A percentile compares a stretch with the other conserved stretches of the same genome.
phyloP scores from a whole-genome alignment of 1,139 yeast species.

The Kodamaea arcana region DNA sequence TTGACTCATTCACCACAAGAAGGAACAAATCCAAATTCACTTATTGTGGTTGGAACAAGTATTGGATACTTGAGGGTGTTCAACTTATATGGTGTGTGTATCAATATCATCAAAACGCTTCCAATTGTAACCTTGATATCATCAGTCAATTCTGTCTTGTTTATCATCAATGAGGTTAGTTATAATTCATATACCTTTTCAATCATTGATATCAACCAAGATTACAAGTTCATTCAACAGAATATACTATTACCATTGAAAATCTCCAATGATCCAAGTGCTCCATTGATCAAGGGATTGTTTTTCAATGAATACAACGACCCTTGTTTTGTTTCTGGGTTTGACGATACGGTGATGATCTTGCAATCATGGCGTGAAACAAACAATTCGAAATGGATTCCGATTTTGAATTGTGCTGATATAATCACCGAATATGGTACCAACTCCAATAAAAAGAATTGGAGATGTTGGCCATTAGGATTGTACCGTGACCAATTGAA shows the following conservation, averaged over 20 bases:
- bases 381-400: constrained; percentile 81
- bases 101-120: constrained; percentile 34
- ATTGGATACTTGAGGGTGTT: constrained; percentile 40
- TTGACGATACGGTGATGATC: constrained; percentile 64
- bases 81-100: constrained; percentile 39
- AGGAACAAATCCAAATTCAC: constrained; percentile 14
- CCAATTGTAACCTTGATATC: constrained; percentile 40
- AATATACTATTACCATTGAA: constrained; percentile 37
- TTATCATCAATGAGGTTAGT: constrained; percentile 31
- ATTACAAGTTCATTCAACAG: constrained; percentile 39
- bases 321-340: constrained; percentile 77
- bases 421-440: constrained; percentile 53
- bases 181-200: constrained; percentile 32
- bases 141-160: constrained; percentile 28
- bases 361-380: constrained; percentile 76
- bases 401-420: constrained; percentile 65
- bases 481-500: constrained; percentile 62
- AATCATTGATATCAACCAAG: constrained; percentile 33
- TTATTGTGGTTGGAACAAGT: constrained; percentile 40
- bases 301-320: constrained; percentile 84
- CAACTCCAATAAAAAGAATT: constrained; percentile 43
- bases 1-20: constrained; percentile 21
- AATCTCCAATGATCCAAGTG: constrained; percentile 11
- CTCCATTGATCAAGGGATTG: constrained; percentile 55
- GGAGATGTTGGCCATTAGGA: constrained; percentile 88